Evolutionary conservation across 1,139 yeast species (phyloP).

Genomic region (Kazachstania sp.): DNA sequence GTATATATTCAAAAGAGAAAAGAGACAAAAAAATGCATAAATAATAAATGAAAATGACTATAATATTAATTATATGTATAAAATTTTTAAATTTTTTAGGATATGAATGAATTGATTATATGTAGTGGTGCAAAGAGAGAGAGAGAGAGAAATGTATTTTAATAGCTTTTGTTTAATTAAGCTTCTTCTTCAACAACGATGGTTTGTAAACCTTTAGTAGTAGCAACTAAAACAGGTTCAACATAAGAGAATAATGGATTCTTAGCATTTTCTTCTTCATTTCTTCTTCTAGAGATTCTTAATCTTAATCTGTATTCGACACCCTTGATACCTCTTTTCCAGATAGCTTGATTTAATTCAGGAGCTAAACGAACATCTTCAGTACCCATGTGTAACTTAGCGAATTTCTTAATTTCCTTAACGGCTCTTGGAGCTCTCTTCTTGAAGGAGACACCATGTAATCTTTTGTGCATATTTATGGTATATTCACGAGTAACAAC

Average conservation of each 20-base stretch:
- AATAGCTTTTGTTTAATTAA: too few relatives aligned
- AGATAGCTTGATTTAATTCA: slow-evolving; percentile 92
- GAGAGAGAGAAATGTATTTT: too few relatives aligned
- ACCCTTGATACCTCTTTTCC: slow-evolving; percentile 99
- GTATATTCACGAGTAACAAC: slow-evolving; percentile 99
- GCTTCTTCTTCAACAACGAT: slow-evolving; percentile 88
- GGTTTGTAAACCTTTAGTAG: slow-evolving; percentile 97
- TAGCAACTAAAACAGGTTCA: slow-evolving; percentile 91
- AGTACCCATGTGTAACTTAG: slow-evolving; percentile 98
- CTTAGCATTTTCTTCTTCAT: slow-evolving; percentile 99
- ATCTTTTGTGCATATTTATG: slow-evolving; percentile 98
- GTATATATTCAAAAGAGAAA: too few relatives aligned
- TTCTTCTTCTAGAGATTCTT: slow-evolving; percentile 99
- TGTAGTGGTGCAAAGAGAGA: too few relatives aligned
- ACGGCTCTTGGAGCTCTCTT: slow-evolving; percentile 99
- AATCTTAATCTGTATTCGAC: slow-evolving; percentile 96
- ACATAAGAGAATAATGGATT: slow-evolving; percentile 97
- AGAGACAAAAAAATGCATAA: too few relatives aligned
- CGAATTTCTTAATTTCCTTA: slow-evolving; percentile 98
- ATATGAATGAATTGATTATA: not conserved
- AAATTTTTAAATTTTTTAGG: not conserved
- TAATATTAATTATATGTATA: not conserved
- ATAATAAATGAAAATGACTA: not conserved
- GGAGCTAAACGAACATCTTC: slow-evolving; percentile 99
- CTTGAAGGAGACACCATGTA: slow-evolving; percentile 98